Percentiles rank a stretch among this genome's conserved stretches.
phyloP scores from a whole-genome alignment of 2,329 filamentous ascomycete genomes.

The Cladorrhinum sp. region DNA sequence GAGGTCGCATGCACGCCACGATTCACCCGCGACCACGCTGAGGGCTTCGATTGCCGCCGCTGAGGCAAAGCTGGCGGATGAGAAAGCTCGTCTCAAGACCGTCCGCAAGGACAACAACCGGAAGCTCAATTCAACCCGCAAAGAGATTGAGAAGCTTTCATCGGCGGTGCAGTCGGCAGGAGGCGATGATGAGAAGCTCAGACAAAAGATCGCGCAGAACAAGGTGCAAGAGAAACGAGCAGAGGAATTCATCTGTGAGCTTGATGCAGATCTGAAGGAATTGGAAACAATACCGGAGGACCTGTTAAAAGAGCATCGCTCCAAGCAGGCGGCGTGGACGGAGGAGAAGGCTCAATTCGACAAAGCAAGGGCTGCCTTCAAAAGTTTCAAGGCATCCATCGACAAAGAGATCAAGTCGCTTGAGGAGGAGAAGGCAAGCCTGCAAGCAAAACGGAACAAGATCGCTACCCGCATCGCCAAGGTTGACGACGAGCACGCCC shows the following conservation, averaged over 20 bases:
- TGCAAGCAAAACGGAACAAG: conserved; percentile 69
- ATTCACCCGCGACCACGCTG: conserved; percentile 73
- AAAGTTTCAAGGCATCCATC: conserved; percentile 57
- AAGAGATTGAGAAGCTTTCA: conserved; percentile 69
- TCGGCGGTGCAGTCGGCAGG: conserved; percentile 65
- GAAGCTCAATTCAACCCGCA: conserved; percentile 63
- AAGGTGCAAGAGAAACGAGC: conserved; percentile 68
- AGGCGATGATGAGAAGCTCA: conserved; percentile 71
- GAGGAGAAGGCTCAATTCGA: conserved; percentile 60
- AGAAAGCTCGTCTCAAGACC: conserved; percentile 65
- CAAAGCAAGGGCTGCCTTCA: conserved; percentile 50
- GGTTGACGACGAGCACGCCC: conserved; percentile 68
- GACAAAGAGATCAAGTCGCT: conserved; percentile 62
- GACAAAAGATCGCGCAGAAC: conserved; percentile 72
- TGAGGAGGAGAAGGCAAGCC: conserved; percentile 60
- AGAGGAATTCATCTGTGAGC: conserved; percentile 33
- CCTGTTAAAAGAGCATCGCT: conserved; percentile 55
- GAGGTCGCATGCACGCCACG: conserved; percentile 61
- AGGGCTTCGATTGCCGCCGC: conserved; percentile 72
- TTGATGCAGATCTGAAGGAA: conserved; percentile 60
- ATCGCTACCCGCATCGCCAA: conserved; percentile 68
- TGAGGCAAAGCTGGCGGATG: conserved; percentile 67
- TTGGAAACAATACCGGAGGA: conserved; percentile 63
- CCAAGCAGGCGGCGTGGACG: conserved; percentile 51
- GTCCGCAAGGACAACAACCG: conserved; percentile 73